These are phyloP conservation scores for Rhinocladiella similis DNA, from an alignment of 2,329 filamentous ascomycete species.

Conservation along the genomic window DNA sequence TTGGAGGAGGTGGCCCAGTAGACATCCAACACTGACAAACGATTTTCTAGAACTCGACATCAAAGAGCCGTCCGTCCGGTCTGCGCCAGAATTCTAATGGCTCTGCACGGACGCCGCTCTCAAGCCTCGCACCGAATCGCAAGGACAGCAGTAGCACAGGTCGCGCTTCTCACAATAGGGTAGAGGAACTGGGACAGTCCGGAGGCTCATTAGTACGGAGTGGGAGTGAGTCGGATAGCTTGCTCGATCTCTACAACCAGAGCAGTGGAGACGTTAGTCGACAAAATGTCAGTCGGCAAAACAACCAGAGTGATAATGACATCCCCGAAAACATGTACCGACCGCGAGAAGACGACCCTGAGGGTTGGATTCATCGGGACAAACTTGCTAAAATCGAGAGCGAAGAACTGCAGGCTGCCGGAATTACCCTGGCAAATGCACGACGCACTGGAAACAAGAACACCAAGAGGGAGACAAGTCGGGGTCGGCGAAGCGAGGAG, in stretches of 20 bases:
- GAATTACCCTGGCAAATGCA: conserved; percentile 43
- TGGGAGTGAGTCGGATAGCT: conserved; percentile 41
- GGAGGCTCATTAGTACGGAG: conserved; percentile 35
- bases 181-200: conserved; percentile 34
- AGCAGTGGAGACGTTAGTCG: conserved; percentile 27
- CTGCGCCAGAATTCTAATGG: conserved; percentile 19
- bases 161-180: conserved; percentile 23
- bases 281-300: conserved; percentile 22
- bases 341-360: conserved; percentile 35
- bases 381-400: conserved; percentile 53
- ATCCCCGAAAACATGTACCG: conserved; percentile 32
- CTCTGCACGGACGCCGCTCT: conserved; percentile 21
- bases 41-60: conserved; percentile 17
- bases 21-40: neutral
- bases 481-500: conserved; percentile 37
- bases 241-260: conserved; percentile 38
- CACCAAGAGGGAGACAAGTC: conserved; percentile 38
- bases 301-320: conserved; percentile 27
- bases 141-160: conserved; percentile 22
- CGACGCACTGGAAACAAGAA: conserved; percentile 38
- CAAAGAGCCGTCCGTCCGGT: conserved; percentile 16
- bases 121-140: conserved; percentile 22
- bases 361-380: conserved; percentile 53
- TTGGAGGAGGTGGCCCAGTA: conserved; percentile 1
- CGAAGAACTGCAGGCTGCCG: conserved; percentile 50